Conservation (phyloP, 1,284 basidiomycete species). For the Paramarasmius palmivorus region DNA sequence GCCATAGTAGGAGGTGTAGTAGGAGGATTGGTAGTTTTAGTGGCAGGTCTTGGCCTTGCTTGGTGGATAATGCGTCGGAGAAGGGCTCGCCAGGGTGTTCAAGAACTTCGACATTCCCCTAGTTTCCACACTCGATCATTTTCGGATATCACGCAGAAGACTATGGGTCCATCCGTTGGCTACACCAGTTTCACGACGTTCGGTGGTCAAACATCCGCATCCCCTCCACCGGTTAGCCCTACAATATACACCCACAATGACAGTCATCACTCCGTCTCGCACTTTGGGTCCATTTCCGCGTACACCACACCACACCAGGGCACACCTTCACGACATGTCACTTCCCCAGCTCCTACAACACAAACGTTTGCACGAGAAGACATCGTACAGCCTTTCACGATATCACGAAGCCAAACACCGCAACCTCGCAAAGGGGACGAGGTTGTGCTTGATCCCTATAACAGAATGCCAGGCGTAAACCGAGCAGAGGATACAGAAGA, state of each 20-base stretch:
- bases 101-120: background rate
- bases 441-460: background rate
- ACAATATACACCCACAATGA: background rate
- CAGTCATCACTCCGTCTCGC: background rate
- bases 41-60: background rate
- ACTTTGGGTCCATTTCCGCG: background rate
- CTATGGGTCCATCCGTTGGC: background rate
- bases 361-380: background rate
- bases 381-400: conserved; percentile 3
- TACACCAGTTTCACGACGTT: background rate
- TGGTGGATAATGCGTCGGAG: background rate
- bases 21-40: background rate
- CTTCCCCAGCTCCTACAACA: background rate
- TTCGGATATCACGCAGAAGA: background rate
- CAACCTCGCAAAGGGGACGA: background rate
- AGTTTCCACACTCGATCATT: background rate
- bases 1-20: conserved; percentile 1
- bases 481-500: background rate
- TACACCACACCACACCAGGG: background rate
- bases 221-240: background rate
- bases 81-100: background rate
- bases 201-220: background rate
- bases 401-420: conserved; percentile 5
- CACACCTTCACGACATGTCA: background rate
- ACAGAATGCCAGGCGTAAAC: background rate